Evolutionary conservation across 208 protist genomes (phyloP).

Genomic region (Wallacemonas rigidus): DNA sequence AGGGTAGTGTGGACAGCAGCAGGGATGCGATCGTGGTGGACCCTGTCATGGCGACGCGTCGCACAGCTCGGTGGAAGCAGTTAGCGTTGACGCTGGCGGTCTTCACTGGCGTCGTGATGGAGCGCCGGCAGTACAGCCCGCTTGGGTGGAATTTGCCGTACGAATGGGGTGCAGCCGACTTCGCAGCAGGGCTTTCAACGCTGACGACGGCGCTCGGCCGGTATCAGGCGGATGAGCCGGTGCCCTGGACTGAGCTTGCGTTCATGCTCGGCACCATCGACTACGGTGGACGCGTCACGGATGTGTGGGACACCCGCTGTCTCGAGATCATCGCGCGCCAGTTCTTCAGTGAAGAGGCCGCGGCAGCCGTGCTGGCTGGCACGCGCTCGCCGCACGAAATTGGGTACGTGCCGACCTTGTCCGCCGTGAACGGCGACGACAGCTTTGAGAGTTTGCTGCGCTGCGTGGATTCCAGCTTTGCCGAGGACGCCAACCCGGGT

Average conservation of each 20-base stretch:
- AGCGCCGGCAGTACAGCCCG: constrained; percentile 92
- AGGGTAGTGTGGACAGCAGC: not conserved
- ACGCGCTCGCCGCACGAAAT: constrained; percentile 41
- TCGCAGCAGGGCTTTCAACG: constrained; percentile 80
- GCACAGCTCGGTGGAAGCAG: constrained; percentile 64
- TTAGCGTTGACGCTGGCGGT: constrained; percentile 94
- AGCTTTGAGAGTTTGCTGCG: constrained; percentile 51
- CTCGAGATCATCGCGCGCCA: constrained; percentile 76
- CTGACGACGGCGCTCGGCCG: constrained; percentile 68
- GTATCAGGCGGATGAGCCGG: constrained; percentile 24
- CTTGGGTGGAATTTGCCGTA: constrained; percentile 96
- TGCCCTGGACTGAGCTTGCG: constrained; percentile 80
- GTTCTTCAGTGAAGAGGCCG: constrained; percentile 63
- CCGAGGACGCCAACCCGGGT: constrained; percentile 77
- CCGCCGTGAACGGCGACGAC: constrained; percentile 23
- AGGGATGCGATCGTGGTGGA: constrained; percentile 2
- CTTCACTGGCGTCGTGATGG: constrained; percentile 93
- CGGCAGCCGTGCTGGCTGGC: constrained; percentile 29
- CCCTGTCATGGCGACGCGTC: not conserved
- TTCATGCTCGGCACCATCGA: constrained; percentile 94
- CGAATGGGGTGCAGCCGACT: constrained; percentile 92
- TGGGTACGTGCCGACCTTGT: constrained; percentile 53
- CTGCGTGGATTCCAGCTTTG: constrained; percentile 59
- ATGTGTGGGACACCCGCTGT: constrained; percentile 85
- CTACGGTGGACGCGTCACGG: constrained; percentile 95